These are phyloP conservation scores for Choanephora cucurbitarum DNA, from an alignment of 371 early-diverging fungal genomes.

Conservation along the genomic window DNA sequence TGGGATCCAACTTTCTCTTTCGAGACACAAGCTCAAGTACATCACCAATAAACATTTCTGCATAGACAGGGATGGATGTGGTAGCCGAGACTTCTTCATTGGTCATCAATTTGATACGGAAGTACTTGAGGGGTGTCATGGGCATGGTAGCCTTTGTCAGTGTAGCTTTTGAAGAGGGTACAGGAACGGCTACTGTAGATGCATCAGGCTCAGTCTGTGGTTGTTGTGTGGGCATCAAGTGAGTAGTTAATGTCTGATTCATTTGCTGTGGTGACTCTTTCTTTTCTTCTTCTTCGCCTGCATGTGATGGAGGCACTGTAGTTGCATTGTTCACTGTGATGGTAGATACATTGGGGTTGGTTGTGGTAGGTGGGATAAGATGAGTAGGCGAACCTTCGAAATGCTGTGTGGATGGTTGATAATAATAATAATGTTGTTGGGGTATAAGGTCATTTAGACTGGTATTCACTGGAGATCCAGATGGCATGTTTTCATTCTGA, in stretches of 20 bases:
- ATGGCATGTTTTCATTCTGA: too few relatives aligned
- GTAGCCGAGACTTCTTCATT: slow-evolving; percentile 73
- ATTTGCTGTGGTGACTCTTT: background rate
- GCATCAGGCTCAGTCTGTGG: slow-evolving; percentile 36
- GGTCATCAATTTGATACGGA: slow-evolving; percentile 63
- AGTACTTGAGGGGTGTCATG: slow-evolving; percentile 59
- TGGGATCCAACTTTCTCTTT: slow-evolving; percentile 82
- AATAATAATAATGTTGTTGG: background rate
- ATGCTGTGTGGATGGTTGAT: background rate
- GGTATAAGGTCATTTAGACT: background rate
- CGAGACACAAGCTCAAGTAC: slow-evolving; percentile 85
- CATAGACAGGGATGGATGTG: slow-evolving; percentile 81
- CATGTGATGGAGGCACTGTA: too few relatives aligned
- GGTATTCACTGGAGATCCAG: slow-evolving; percentile 4
- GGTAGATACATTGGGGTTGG: background rate
- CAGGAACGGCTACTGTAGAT: slow-evolving; percentile 51
- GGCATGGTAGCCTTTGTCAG: slow-evolving; percentile 52
- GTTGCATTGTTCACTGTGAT: too few relatives aligned
- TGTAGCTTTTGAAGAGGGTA: slow-evolving; percentile 48
- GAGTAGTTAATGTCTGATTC: slow-evolving; percentile 18
- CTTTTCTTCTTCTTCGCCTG: slow-evolving; percentile 1
- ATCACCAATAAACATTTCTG: slow-evolving; percentile 75
- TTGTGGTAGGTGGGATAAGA: slow-evolving; percentile 5
- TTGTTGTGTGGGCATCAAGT: slow-evolving; percentile 17
- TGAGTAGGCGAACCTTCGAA: slow-evolving; percentile 25